phyloP scores from a whole-genome alignment of 1,284 basidiomycete species.

The Athelia sp. region DNA sequence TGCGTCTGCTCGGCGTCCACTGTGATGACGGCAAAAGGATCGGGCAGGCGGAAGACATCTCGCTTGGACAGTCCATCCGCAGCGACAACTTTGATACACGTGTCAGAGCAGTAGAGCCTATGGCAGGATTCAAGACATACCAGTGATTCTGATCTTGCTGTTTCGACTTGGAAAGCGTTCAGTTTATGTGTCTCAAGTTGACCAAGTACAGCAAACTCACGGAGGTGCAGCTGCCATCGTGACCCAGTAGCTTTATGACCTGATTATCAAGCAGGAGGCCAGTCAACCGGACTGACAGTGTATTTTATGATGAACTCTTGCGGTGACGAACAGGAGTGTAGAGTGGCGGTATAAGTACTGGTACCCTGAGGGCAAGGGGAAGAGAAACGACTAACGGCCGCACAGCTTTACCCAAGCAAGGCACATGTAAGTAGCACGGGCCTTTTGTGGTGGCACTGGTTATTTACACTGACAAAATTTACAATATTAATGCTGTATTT shows the following conservation, averaged over 20 bases:
- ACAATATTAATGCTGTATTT: no score
- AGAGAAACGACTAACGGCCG: no score
- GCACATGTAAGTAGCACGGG: no score
- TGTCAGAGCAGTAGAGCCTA: slow-evolving; percentile 1
- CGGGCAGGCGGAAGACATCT: slow-evolving; percentile 87
- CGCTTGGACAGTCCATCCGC: slow-evolving; percentile 87
- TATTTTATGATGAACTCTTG: not conserved
- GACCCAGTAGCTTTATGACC: not conserved
- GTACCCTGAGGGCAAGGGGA: no score
- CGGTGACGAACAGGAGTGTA: no score
- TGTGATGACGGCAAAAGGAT: slow-evolving; percentile 93
- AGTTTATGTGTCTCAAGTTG: not conserved
- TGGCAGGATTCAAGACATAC: slow-evolving; percentile 11
- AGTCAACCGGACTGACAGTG: not conserved
- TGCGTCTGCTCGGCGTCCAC: slow-evolving; percentile 94
- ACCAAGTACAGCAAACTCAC: not conserved
- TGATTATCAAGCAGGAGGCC: not conserved
- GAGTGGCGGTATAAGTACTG: no score
- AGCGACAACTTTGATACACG: slow-evolving; percentile 63
- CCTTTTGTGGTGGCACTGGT: no score
- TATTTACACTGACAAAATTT: no score
- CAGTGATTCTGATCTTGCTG: slow-evolving; percentile 27
- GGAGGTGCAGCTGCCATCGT: not conserved
- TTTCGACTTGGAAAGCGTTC: slow-evolving; percentile 9
- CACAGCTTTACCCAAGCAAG: no score